Percentiles rank a stretch among this genome's conserved stretches.
Evolutionary conservation across 257 asterid genomes (phyloP).

Genomic region (Salvia rosmarinus): DNA sequence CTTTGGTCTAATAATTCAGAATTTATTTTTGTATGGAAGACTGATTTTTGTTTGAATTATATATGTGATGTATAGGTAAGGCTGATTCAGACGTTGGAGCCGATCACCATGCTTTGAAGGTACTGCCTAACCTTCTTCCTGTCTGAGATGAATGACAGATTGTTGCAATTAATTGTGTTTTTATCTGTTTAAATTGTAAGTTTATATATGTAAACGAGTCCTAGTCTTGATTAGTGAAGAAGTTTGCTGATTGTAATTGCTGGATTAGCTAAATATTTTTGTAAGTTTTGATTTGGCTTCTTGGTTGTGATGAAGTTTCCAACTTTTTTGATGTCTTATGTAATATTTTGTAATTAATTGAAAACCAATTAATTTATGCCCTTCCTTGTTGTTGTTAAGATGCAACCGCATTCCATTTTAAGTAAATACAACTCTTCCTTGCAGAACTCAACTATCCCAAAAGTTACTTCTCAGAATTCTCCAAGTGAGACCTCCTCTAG

Average conservation of each 20-base stretch:
- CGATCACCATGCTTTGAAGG: slow-evolving; percentile 45
- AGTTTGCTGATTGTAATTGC: slow-evolving; percentile 5
- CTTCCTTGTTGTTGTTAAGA: not conserved
- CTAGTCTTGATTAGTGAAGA: not conserved
- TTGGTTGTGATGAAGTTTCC: not conserved
- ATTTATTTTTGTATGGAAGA: not conserved
- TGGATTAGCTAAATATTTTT: not conserved
- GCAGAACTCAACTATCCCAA: slow-evolving; percentile 40
- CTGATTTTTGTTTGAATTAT: not conserved
- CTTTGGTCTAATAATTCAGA: not conserved
- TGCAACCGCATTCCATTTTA: not conserved
- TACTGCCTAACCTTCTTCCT: slow-evolving; percentile 23
- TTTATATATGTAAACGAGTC: not conserved
- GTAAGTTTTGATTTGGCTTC: slow-evolving; percentile 9
- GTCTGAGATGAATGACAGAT: slow-evolving; percentile 1
- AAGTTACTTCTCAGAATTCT: slow-evolving; percentile 36
- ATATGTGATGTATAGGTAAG: slow-evolving; percentile 38
- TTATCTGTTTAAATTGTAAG: not conserved
- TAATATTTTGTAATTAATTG: not conserved
- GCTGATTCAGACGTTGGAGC: slow-evolving; percentile 40
- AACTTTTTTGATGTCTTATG: slow-evolving; percentile 7
- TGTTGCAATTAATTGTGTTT: not conserved
- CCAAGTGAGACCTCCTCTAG: slow-evolving; percentile 38
- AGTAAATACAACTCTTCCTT: slow-evolving; percentile 23
- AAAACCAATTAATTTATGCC: not conserved